Percentiles rank a stretch among this genome's conserved stretches.
phyloP scores from a whole-genome alignment of 108 stramenopile genomes.

The Pseudonitzschia pungens region DNA sequence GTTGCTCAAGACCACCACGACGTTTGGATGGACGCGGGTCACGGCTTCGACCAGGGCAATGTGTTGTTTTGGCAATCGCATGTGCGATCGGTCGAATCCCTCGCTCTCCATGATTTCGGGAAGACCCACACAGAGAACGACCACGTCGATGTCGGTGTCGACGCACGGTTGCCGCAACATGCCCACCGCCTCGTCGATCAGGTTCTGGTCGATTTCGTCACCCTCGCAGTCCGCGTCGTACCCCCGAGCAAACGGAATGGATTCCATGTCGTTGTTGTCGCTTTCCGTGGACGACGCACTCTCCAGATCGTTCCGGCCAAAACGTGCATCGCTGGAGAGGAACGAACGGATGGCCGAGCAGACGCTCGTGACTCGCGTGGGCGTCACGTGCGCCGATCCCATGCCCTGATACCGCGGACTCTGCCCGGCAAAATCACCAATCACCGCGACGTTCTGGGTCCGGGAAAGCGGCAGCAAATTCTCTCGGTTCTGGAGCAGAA shows the following conservation, averaged over 20 bases:
- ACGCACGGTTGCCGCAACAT: constrained; percentile 27
- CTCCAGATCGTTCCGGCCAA: background rate
- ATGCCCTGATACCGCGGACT: constrained; percentile 53
- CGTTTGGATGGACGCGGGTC: constrained; percentile 25
- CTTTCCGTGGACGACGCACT: background rate
- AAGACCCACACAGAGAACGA: constrained; percentile 52
- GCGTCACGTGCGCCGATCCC: constrained; percentile 47
- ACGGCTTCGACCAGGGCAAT: constrained; percentile 44
- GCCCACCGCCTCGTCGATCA: constrained; percentile 39
- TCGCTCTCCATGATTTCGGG: constrained; percentile 62
- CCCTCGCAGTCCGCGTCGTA: constrained; percentile 41
- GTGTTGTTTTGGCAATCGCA: constrained; percentile 43
- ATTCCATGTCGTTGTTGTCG: too few relatives aligned
- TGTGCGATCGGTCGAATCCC: constrained; percentile 53
- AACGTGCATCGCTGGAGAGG: background rate
- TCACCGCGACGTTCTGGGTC: constrained; percentile 24
- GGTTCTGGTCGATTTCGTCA: constrained; percentile 18
- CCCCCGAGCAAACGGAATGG: constrained; percentile 33
- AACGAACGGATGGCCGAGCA: constrained; percentile 30
- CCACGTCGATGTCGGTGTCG: constrained; percentile 42
- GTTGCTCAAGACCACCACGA: constrained; percentile 54
- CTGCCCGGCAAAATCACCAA: constrained; percentile 54
- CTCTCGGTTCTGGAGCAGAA: constrained; percentile 49
- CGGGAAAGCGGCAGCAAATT: constrained; percentile 42
- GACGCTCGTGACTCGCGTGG: constrained; percentile 29